Evolutionary conservation across 1,284 basidiomycete species (phyloP).

Genomic region (Malassezia yamatoensis): DNA sequence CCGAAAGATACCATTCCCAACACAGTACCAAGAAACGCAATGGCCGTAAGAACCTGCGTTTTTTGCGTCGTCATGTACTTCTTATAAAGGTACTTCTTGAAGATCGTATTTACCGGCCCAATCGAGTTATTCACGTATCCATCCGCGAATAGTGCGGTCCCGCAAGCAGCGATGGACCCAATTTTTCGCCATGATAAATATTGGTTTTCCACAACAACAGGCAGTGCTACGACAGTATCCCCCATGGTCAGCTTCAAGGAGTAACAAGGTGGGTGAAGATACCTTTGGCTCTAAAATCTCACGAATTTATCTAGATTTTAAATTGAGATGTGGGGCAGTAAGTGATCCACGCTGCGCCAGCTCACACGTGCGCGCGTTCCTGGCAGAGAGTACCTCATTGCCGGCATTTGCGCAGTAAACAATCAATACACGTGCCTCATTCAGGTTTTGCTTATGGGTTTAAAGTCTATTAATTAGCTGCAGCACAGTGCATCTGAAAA

Average conservation of each 20-base stretch:
- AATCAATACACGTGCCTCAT: too few species aligned
- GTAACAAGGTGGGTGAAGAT: too few species aligned
- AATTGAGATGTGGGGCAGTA: too few species aligned
- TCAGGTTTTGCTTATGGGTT: too few species aligned
- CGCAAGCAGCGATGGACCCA: slow-evolving; percentile 36
- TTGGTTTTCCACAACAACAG: background rate
- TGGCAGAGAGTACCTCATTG: too few species aligned
- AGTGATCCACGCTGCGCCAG: too few species aligned
- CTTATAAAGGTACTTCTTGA: slow-evolving; percentile 19
- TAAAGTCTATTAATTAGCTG: too few species aligned
- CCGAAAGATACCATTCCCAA: slow-evolving; percentile 55
- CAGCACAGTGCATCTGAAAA: too few species aligned
- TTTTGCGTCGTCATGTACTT: background rate
- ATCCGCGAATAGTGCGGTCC: slow-evolving; percentile 38
- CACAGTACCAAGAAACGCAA: slow-evolving; percentile 54
- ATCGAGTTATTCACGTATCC: slow-evolving; percentile 35
- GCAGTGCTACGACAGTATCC: background rate
- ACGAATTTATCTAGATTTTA: too few species aligned
- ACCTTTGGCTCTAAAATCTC: too few species aligned
- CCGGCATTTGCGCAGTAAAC: too few species aligned
- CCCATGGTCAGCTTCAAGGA: background rate
- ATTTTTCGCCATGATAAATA: slow-evolving; percentile 1
- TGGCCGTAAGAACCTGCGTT: slow-evolving; percentile 25
- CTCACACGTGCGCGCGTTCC: too few species aligned
- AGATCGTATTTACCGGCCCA: slow-evolving; percentile 32